A percentile compares a stretch with the other conserved stretches of the same genome.
Evolutionary conservation across 371 early-diverging fungal genomes (phyloP).

Genomic region (Mortierella sp.): DNA sequence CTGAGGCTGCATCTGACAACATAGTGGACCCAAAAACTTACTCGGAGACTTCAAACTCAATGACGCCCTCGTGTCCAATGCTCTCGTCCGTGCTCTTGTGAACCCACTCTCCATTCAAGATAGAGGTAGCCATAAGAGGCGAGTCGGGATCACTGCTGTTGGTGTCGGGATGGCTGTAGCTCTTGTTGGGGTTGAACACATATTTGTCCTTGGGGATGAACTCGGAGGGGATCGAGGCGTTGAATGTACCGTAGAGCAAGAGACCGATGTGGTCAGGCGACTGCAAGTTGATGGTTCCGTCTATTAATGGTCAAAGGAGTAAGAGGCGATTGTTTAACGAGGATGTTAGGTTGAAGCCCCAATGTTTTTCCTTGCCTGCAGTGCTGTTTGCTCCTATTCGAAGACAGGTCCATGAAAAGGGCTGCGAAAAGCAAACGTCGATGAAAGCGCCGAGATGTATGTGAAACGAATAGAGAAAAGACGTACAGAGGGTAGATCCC

Average conservation of each 20-base stretch:
- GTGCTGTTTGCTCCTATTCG: not conserved
- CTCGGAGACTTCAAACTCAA: constrained; percentile 75
- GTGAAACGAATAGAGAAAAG: not conserved
- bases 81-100: constrained; percentile 66
- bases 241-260: constrained; percentile 93
- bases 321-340: not conserved
- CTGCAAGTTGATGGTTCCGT: constrained; percentile 92
- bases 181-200: constrained; percentile 64
- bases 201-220: constrained; percentile 83
- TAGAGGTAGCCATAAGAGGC: constrained; percentile 42
- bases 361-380: not conserved
- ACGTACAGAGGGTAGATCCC: constrained; percentile 77
- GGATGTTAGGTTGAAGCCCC: not conserved
- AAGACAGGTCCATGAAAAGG: not conserved
- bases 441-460: not conserved
- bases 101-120: constrained; percentile 74
- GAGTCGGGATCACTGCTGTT: constrained; percentile 39
- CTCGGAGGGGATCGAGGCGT: constrained; percentile 92
- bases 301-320: constrained; percentile 51
- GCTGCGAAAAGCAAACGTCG: not conserved
- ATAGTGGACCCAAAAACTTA: constrained; percentile 55
- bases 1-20: not conserved
- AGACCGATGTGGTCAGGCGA: constrained; percentile 97
- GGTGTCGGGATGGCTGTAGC: constrained; percentile 42
- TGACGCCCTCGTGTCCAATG: constrained; percentile 70